Base-by-base conservation (phyloP, 2,329 filamentous ascomycete species). In the Coniella lustricola region DNA sequence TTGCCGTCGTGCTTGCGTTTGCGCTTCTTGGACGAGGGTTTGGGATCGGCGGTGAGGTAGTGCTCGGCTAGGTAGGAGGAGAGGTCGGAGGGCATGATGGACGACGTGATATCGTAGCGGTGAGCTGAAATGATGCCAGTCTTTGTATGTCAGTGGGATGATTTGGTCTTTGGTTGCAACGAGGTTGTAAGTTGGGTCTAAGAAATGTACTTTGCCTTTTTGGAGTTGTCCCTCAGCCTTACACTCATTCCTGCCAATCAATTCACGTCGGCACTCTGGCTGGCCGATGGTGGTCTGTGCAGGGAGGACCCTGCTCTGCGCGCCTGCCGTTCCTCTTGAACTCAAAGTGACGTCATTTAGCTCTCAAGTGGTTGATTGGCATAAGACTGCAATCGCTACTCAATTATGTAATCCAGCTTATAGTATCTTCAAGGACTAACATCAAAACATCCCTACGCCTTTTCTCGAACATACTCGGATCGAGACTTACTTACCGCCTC, bases 11-110 rank as follows among this genome's bases (percentile, higher is more conserved):
- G 66, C 63, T 82, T 84, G 59, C 77, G 75, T 67, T 84, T 85
- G 53, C 78, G 74, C 62, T 84, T 84, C 61, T 84, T 84, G 42
- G 69, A 29, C 5, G 25, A 59, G 16, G 77, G 73, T 54, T 78
- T 79, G 5, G 72, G 66, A 53, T 81, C 75, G 35, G 52, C 41
- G 2, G 77, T 87, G 43, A 98, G 82, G 65, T 98, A 98, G 66
- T 90, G 93, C 54, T 88, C 85, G 33, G 91, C 90, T 32, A 98
- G 80, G 62, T 97, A 98, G 61, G 83, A 82, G 50, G 89, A 84
- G 56, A 96, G 77, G 57, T 81, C 75, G 52, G 73, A 71, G 37
- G 76, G 68, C 77, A 80, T 81, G 22, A 16, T 55, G 38, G 35
- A 20, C 5, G n/a, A 16, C 10, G 42, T 7, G 2, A 31, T 43